Base-by-base conservation (phyloP, 768 basidiomycete species). In the Mycena capillaripes region DNA sequence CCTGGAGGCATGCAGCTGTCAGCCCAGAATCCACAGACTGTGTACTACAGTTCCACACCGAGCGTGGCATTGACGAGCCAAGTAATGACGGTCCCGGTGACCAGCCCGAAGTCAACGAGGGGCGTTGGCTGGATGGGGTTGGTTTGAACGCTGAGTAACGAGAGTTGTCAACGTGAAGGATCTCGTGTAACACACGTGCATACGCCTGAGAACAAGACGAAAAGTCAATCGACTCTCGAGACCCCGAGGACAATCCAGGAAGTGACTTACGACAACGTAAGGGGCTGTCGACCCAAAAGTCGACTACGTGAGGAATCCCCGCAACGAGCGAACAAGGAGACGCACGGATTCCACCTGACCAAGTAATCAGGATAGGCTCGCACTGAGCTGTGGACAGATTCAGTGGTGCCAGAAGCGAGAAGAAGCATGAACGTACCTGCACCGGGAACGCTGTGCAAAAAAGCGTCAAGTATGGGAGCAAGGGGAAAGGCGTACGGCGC, bases 311-410 rank as follows among this genome's bases (percentile, higher is more conserved):
- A 64, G 34, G 32, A 64, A 64, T 25, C 29, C 32, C 27, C 21
- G 50, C 34, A 40, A 29, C 36, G 34, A 64, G 32, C 4, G 34
- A 64, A 46, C 4, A 34, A 40, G 62, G 4, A 53, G 62, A 64
- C 62, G 48, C 50, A 64, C 62, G 50, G 48, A 14, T 52, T 64
- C 62, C 62, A 53, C 62, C 50, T 4, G 62, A 64, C 62, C 53
- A 55, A 32, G 53, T 55, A 29, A 64, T 53, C 32, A 64, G 34
- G 17, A 64, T 2, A 50, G 62, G 62, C 50, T 64, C 62, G 62
- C 62, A 64, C 36, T 64, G 62, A 50, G 48, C 62, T 64, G 62
- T 4, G 50, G 62, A 53, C 27, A 17, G 12, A 64, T 53, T 64
- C n/a, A 64, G 23, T 53, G 50, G 30, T 40, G 48, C 50, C 62